Evolutionary conservation across 2,329 filamentous ascomycete genomes (phyloP), one percentile per base, ranked within the genome.

Genomic region (Emericellopsis cladophorae): DNA sequence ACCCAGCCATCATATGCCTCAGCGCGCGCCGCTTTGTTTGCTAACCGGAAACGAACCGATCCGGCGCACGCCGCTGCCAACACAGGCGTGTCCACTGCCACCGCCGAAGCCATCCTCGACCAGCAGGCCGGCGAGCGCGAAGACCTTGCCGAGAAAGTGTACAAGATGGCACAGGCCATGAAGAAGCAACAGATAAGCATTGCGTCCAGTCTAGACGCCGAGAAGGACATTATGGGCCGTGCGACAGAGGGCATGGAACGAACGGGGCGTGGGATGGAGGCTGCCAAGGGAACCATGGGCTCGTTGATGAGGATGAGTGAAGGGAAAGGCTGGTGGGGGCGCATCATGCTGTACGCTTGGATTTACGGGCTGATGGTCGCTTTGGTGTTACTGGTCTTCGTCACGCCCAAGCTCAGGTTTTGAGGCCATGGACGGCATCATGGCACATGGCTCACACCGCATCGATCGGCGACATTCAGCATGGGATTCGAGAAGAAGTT

Each of bases 401-500:
- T 90, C 39, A 66, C 87, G 55, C 90, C 90, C 0, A 96, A 95
- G 67, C 61, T 95, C 56, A 73, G 90, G 53, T 92, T 95, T 54
- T 95, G 36, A 29, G 22, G 31, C 3, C 26, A 29, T 29, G 26
- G 26, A 29, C 7, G 26, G 26, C 7, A 9, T 29, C 12, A 12
- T 29, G 26, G 8, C 26, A 7, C 6, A 9, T 29, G 26, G 3
- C 26, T 29, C 26, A 9, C 26, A 7, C 26, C 4, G 26, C 26
- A 21, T 21, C 18, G 3, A 7, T 29, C 9, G 26, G 26, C 26
- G 26, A 29, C 26, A 29, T 29, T 29, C 26, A 29, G 7, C 6
- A 7, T 29, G 26, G 26, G 8, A 21, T 21, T 21, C 18, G 18
- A 21, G 18, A 5, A 21, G 18, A 21, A 21, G 18, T 21, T 21